A percentile compares a stretch with the other conserved stretches of the same genome.
phyloP scores from a whole-genome alignment of 129 eudicot genomes.

The Dittrichia graveolens region DNA sequence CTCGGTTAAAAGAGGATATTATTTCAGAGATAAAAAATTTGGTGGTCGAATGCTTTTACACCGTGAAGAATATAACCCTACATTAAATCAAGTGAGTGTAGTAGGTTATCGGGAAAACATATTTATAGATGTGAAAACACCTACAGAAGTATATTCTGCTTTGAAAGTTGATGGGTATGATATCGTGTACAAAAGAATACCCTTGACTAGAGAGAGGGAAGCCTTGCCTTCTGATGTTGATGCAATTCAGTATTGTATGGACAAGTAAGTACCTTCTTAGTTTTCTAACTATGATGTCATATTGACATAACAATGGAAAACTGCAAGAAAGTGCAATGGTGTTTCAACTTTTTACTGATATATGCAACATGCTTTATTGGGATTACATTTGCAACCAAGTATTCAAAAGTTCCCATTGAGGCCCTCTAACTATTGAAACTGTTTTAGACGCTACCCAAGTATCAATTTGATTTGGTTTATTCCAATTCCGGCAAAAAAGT shows the following conservation, averaged over 20 bases:
- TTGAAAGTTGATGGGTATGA: slow-evolving; percentile 63
- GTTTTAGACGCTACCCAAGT: too few species aligned
- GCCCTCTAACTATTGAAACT: too few species aligned
- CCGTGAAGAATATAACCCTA: slow-evolving; percentile 89
- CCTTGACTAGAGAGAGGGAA: slow-evolving; percentile 93
- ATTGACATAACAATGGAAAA: neutral
- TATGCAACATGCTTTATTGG: slow-evolving; percentile 5
- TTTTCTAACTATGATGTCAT: neutral
- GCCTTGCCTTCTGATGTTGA: slow-evolving; percentile 89
- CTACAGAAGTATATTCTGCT: slow-evolving; percentile 78
- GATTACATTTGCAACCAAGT: too few species aligned
- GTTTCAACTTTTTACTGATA: neutral
- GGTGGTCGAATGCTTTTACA: slow-evolving; percentile 98
- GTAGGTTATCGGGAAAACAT: slow-evolving; percentile 98
- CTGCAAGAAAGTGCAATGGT: neutral
- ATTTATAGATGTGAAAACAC: slow-evolving; percentile 77
- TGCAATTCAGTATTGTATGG: slow-evolving; percentile 77
- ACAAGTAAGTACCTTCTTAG: slow-evolving; percentile 57
- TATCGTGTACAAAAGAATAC: slow-evolving; percentile 69
- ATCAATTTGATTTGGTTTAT: too few species aligned
- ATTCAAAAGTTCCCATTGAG: too few species aligned
- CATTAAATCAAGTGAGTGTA: slow-evolving; percentile 63
- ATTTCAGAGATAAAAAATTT: slow-evolving; percentile 67
- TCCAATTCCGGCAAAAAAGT: too few species aligned
- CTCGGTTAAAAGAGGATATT: slow-evolving; percentile 89